Evolutionary conservation across 75 land plant genomes (phyloP), one percentile per base, ranked within the genome.

Genomic region (Azolla pinnata): DNA sequence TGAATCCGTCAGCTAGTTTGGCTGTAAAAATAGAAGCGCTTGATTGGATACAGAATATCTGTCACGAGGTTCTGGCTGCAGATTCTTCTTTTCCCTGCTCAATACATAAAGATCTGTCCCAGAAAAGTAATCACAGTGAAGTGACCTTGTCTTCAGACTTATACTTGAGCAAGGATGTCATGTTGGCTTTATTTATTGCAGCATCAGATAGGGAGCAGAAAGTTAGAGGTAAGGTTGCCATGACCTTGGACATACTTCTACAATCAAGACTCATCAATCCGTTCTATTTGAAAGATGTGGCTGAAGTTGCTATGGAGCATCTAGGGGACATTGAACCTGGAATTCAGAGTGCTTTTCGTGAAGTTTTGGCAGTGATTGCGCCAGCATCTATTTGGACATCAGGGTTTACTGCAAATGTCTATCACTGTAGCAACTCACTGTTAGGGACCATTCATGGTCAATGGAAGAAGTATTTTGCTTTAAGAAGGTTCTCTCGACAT

Each of bases 181-280:
- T 90, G 35, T 59, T 70, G 27, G 29, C 83, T 44, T 53, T 89
- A 31, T 60, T 90, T n/a, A 66, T 62, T 51, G 80, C 81, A 63
- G 85, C 97, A 26, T 81, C 75, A 31, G 85, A 90, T 52, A 79
- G 69, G 62, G 99, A 95, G 57, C 63, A 73, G 19, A 82, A 68
- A 59, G 85, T 95, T 2, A 69, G 99, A 64, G 64, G 61, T 28
- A 68, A 55, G 62, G 85, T 70, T 55, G 83, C 86, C 33, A 32
- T 42, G 31, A 79, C 74, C 34, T 67, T 90, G 64, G 83, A 79
- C 46, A 46, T 70, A 18, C 76, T 95, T 59, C 53, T 90, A 59
- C 72, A 76, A 64, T 73, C 82, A 61, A 67, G 68, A 25, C 56
- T 85, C 29, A 60, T 95, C 26, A 56, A 63, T 69, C 81, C 85